Evolutionary conservation across 2,329 filamentous ascomycete species (phyloP), one percentile per base, ranked within the genome.

Genomic region (Cytospora piceae): DNA sequence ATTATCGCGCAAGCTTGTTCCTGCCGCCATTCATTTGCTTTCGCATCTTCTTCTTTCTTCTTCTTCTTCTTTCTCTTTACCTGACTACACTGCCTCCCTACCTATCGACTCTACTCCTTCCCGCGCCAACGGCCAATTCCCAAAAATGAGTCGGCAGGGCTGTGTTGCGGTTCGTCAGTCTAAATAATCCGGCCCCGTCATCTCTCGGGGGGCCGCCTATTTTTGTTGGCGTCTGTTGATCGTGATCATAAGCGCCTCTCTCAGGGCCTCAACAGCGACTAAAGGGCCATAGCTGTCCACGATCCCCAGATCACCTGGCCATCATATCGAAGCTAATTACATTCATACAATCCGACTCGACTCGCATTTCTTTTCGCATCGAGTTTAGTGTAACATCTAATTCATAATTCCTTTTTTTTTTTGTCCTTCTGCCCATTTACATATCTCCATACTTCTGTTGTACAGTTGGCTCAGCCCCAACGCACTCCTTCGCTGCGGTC

Each of bases 181-280:
- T 63, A 53, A 29, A 58, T 31, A 49, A 58, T 37, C 27, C 39
- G 22, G 12, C 46, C 46, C 55, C 54, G 42, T 53, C 61, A 56
- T 57, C 60, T 65, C 27, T 46, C 37, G 31, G 46, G 31, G 63
- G 63, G 58, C 63, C 58, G 63, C 63, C 63, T 62, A 62, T 58
- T 62, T 62, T 57, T 57, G 60, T 57, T 42, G 60, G 53, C 53
- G 60, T 51, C 53, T 37, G 58, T 31, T 60, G 58, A 34, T 60
- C 58, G 58, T 60, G 58, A 57, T 54, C 58, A 65, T 57, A 59
- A 57, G 27, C 42, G 42, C 42, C 11, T 34, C 32, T 46, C 42
- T 7, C 15, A 22, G 42, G 37, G 2, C 37, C 12, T 46, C 42
- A 46, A 20, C 42, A 22, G 7, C 42, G 20, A 46, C 42, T 22